Conservation (phyloP, 352 stramenopile genomes). For the Phytophthora palmivora region DNA sequence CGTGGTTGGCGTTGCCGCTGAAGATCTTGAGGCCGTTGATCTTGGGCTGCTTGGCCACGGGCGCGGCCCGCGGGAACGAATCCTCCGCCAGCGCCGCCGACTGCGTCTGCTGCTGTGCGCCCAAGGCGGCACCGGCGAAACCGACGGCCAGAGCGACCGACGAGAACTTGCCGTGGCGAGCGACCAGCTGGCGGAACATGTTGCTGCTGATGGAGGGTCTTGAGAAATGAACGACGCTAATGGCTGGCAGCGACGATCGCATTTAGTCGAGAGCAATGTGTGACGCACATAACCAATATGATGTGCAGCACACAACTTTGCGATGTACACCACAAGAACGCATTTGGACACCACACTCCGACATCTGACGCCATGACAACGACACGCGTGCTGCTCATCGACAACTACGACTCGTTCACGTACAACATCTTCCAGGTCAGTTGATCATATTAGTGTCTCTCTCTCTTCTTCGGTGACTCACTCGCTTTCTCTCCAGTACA, state of each 20-base stretch:
- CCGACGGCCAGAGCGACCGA: conserved; percentile 57
- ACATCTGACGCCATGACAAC: conserved; percentile 41
- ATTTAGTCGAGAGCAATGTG: background rate
- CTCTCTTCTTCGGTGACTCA: background rate
- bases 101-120: conserved; percentile 41
- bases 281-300: background rate
- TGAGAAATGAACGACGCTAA: conserved; percentile 25
- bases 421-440: conserved; percentile 90
- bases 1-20: conserved; percentile 97
- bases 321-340: conserved; percentile 13
- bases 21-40: conserved; percentile 97
- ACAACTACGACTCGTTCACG: conserved; percentile 93
- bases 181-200: conserved; percentile 81
- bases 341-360: conserved; percentile 8
- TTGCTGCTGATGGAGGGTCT: conserved; percentile 12
- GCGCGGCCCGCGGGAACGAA: conserved; percentile 55
- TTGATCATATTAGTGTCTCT: background rate
- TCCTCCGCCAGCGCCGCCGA: conserved; percentile 56
- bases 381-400: conserved; percentile 86
- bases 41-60: conserved; percentile 88
- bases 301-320: too few relatives aligned
- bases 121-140: conserved; percentile 53
- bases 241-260: conserved; percentile 12
- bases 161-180: conserved; percentile 57
- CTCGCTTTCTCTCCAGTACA: conserved; percentile 57